A percentile compares a stretch with the other conserved stretches of the same genome.
Evolutionary conservation across 148 eudicot species (phyloP).

Genomic region (Heliosperma pusillum): DNA sequence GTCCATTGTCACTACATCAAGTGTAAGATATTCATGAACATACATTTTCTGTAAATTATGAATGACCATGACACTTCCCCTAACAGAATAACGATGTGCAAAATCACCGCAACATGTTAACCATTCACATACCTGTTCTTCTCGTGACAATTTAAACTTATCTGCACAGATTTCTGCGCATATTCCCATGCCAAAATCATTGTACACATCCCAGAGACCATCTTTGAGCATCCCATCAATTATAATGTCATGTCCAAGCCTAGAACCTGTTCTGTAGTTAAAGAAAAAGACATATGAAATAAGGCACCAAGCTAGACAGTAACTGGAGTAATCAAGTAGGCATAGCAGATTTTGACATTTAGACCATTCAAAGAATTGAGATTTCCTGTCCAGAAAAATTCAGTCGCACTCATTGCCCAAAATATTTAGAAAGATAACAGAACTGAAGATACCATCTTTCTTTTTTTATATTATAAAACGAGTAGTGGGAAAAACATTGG

Average conservation of each 20-base stretch:
- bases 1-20: not conserved
- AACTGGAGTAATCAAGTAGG: not conserved
- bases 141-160: constrained; percentile 55
- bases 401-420: not conserved
- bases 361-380: not conserved
- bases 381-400: not conserved
- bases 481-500: not conserved
- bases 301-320: not conserved
- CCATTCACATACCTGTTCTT: constrained; percentile 59
- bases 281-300: not conserved
- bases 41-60: not conserved
- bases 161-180: constrained; percentile 94
- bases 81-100: not conserved
- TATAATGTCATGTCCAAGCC: constrained; percentile 85
- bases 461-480: no score
- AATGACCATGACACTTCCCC: not conserved
- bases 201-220: constrained; percentile 99
- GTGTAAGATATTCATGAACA: not conserved
- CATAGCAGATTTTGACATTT: not conserved
- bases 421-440: not conserved
- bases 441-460: not conserved
- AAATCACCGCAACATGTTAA: not conserved
- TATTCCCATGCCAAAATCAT: constrained; percentile 94
- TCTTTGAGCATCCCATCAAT: constrained; percentile 97
- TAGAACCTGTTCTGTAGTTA: constrained; percentile 70